Base-by-base conservation (phyloP, 2,329 filamentous ascomycete genomes). In the Rutstroemia sp. region DNA sequence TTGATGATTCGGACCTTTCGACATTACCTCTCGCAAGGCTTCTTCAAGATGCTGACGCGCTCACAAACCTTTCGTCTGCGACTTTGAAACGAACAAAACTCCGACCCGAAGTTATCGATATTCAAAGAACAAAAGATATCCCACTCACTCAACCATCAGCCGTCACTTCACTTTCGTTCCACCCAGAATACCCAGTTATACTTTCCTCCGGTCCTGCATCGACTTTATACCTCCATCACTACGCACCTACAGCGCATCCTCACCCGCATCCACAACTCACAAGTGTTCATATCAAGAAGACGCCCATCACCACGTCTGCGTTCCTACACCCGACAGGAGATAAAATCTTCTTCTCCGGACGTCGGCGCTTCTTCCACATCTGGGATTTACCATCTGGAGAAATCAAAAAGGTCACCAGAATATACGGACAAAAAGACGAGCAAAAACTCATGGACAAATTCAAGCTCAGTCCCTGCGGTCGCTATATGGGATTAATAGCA, bases 381-480 rank as follows among this genome's bases (percentile, higher is more conserved):
- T 99, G 94, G 94, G 86, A 97, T 67, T 79, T 99, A 23, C 77
- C 86, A 45, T 86, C 87, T 0, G 94, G 94, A 45, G 76, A 79
- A 12, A 84, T 99, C 49, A 87, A 92, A 66, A 96, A 95, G 73
- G 81, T 95, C 46, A 84, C 82, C 64, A 79, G 87, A 69, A 75
- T 94, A 58, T 81, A 87, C 68, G 83, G 91, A 61, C 86, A 91
- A 63, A 78, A 85, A 62, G 80, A 88, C 55, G 90, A 95, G 71
- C 92, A 96, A 71, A 87, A 85, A 65, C 87, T 82, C 42, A 96
- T 96, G 90, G 94, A 97, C 71, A 79, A 79, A 30, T 95, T 99
- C 78, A 88, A 87, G 65, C 75, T 95, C 25, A 95, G 89, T 47
- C 92, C 94, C 0, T 90, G 90, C 67, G 92, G 92, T 1, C 81